Evolutionary conservation across 768 basidiomycete genomes (phyloP).

Genomic region (Albatrellus ellisii): DNA sequence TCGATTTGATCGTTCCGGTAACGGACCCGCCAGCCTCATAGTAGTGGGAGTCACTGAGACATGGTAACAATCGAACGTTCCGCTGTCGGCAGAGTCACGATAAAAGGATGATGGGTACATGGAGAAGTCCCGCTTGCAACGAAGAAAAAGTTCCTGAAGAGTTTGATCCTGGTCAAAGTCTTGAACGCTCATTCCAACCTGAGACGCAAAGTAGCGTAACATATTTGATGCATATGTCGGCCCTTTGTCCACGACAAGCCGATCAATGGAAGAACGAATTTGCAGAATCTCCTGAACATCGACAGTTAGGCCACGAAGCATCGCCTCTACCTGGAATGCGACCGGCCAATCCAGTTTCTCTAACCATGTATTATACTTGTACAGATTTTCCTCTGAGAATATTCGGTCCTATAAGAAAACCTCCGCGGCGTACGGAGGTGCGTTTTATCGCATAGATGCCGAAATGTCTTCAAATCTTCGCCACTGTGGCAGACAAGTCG

Average conservation of each 20-base stretch:
- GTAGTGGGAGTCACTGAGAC: constrained; percentile 42
- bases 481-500: constrained; percentile 32
- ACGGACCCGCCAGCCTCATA: constrained; percentile 38
- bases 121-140: constrained; percentile 18
- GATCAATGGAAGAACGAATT: constrained; percentile 24
- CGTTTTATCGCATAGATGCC: constrained; percentile 24
- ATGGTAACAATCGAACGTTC: constrained; percentile 31
- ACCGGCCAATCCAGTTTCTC: constrained; percentile 30
- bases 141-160: constrained; percentile 11
- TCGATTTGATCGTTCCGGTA: constrained; percentile 46
- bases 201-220: constrained; percentile 26
- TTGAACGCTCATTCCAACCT: constrained; percentile 5
- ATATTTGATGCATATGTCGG: constrained; percentile 25
- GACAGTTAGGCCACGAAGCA: constrained; percentile 25
- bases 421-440: constrained; percentile 19
- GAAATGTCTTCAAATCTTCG: constrained; percentile 26
- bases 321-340: constrained; percentile 44
- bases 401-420: constrained; percentile 30
- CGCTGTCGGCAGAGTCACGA: constrained; percentile 5
- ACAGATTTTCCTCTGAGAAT: constrained; percentile 27
- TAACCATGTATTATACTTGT: constrained; percentile 22
- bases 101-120: background rate
- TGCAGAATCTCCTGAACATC: constrained; percentile 37
- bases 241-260: constrained; percentile 21
- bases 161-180: background rate